phyloP scores from a whole-genome alignment of 208 protist species.

The Trypanosoma lewisi region DNA sequence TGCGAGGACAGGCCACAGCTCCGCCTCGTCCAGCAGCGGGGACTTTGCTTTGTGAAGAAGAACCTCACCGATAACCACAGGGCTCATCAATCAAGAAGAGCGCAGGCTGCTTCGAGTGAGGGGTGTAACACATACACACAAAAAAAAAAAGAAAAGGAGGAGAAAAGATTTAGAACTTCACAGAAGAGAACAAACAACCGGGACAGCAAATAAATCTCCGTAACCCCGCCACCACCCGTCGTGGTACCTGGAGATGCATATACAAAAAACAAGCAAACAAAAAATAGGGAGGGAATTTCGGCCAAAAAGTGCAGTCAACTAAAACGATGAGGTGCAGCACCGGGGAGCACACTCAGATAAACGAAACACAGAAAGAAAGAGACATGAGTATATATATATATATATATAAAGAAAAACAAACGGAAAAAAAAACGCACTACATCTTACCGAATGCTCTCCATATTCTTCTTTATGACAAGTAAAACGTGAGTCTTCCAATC shows the following conservation, averaged over 20 bases:
- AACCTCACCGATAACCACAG: not conserved
- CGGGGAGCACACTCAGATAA: not conserved
- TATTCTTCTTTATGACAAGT: slow-evolving; percentile 81
- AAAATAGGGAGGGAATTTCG: not conserved
- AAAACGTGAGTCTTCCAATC: slow-evolving; percentile 87
- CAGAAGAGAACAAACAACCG: not conserved
- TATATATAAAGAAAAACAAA: slow-evolving; percentile 12
- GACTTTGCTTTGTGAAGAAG: slow-evolving; percentile 12
- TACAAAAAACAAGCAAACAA: slow-evolving; percentile 10
- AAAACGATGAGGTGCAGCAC: too few species aligned
- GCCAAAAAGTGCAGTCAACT: too few species aligned
- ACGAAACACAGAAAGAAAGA: slow-evolving; percentile 9
- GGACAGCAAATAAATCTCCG: too few species aligned
- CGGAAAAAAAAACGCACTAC: slow-evolving; percentile 20
- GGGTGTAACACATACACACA: not conserved
- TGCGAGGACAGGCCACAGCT: slow-evolving; percentile 17
- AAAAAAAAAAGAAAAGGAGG: too few species aligned
- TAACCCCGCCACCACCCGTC: too few species aligned
- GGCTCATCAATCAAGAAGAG: not conserved
- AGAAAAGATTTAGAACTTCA: too few species aligned
- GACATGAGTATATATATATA: slow-evolving; percentile 7
- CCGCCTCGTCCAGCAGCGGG: slow-evolving; percentile 19
- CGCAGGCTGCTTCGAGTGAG: not conserved
- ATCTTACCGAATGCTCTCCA: slow-evolving; percentile 68
- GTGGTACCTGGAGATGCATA: too few species aligned